Evolutionary conservation across 108 stramenopile species (phyloP), one percentile per base, ranked within the genome.

Genomic region (Cyclotella sp.): DNA sequence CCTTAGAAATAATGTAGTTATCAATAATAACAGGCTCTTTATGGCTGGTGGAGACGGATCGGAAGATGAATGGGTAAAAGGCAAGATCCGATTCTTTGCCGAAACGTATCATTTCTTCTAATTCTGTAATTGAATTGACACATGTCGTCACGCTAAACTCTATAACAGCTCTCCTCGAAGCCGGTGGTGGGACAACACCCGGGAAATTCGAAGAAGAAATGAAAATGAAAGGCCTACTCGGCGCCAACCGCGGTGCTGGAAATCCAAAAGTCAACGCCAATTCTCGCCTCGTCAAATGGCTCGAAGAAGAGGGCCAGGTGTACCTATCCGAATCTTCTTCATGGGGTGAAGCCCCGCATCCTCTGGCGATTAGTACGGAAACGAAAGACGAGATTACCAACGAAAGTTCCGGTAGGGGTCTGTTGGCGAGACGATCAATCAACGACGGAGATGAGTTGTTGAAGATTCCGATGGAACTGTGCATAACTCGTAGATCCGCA

Each of bases 331-430:
- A 96, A 69, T 66, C 78, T 46, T 93, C 92, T 12, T 69, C 87
- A 7, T 98, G 97, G 98, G 94, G 95, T 7, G 89, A 92, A 77
- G 96, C 97, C 9, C 98, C 98, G 12, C 98, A 98, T 80, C 91
- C 95, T n/a, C 77, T 98, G 75, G 96, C 95, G 9, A 92, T 98
- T 64, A 88, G 90, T 63, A 96, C 94, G 26, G 90, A 95, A 72
- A 98, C 98, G 13, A 80, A 85, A 24, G 96, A 98, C 76, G 97
- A 97, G 75, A 86, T 86, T 47, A 97, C 96, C 8, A 95, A 95
- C 64, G 98, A 98, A 77, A 87, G 88, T 16, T 93, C 95, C 0
- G 98, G 98, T 39, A 84, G 97, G 10, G 98, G 98, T 40, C 70
- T 98, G 53, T 68, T 98, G 45, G 93, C 96, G 12, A 75, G 95